These are phyloP conservation scores for Colletotrichum tanaceti DNA, from an alignment of 2,329 filamentous ascomycete genomes.

Conservation along the genomic window DNA sequence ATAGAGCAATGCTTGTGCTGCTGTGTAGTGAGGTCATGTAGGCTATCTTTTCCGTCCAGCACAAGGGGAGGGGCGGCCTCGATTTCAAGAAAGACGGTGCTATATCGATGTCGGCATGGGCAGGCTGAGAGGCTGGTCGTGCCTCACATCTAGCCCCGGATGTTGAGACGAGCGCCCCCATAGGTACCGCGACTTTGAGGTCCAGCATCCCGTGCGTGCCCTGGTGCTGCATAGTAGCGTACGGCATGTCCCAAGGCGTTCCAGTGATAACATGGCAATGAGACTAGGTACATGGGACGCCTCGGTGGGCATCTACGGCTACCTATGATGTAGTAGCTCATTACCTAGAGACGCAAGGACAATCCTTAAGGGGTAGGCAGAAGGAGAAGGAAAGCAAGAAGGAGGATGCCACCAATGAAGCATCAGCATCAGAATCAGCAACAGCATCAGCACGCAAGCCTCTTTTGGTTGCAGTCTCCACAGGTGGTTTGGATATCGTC, in stretches of 20 bases:
- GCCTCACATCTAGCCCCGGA: conserved; percentile 2
- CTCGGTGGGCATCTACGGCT: background rate
- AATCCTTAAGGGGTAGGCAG: background rate
- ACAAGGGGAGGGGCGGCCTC: background rate
- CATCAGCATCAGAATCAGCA: too few species aligned
- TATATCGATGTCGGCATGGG: conserved; percentile 10
- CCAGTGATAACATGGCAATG: background rate
- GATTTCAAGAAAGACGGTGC: background rate
- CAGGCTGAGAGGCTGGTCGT: too few species aligned
- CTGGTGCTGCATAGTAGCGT: background rate
- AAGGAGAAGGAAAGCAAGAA: background rate
- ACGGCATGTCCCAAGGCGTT: background rate
- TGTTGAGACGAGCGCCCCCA: conserved; percentile 22
- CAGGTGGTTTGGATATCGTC: conserved; percentile 11
- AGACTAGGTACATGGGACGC: background rate
- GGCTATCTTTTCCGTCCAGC: background rate
- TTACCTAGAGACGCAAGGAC: background rate
- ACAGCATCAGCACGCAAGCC: conserved; percentile 3
- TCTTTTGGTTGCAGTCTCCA: conserved; percentile 9
- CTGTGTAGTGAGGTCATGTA: background rate
- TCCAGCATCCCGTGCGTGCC: background rate
- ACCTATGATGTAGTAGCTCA: background rate
- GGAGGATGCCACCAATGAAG: too few species aligned
- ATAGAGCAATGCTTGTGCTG: background rate
- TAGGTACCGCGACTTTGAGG: conserved; percentile 4